phyloP scores from a whole-genome alignment of 2,329 filamentous ascomycete species.

The Aureobasidium sp. region DNA sequence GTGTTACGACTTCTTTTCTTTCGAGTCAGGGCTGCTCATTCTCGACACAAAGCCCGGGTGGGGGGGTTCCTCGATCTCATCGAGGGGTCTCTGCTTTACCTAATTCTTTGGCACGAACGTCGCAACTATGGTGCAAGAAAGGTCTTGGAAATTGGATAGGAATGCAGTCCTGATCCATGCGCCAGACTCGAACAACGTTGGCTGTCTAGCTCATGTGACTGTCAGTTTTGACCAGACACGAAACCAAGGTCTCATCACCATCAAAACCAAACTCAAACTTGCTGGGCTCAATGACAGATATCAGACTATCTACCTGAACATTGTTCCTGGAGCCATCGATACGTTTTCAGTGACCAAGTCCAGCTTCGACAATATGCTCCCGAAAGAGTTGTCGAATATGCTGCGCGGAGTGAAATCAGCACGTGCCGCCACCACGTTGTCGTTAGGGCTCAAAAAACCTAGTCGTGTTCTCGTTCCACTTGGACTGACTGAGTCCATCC shows the following conservation, averaged over 20 bases:
- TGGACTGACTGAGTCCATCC: not conserved
- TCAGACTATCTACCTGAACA: not conserved
- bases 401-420: not conserved
- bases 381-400: not conserved
- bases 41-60: constrained; percentile 7
- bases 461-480: not conserved
- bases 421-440: not conserved
- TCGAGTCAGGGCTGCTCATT: constrained; percentile 13
- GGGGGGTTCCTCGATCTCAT: constrained; percentile 7
- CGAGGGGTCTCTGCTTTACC: not conserved
- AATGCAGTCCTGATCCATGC: constrained; percentile 2
- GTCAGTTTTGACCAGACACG: not conserved
- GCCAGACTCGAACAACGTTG: not conserved
- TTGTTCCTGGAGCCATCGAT: not conserved
- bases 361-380: not conserved
- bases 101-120: not conserved
- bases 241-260: not conserved
- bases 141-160: not conserved
- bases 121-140: not conserved
- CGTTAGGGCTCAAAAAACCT: not conserved
- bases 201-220: constrained; percentile 1
- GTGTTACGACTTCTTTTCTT: not conserved
- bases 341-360: not conserved
- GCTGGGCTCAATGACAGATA: not conserved
- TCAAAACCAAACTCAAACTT: not conserved